Base-by-base conservation (phyloP, 768 basidiomycete species). In the Asterophora parasitica region DNA sequence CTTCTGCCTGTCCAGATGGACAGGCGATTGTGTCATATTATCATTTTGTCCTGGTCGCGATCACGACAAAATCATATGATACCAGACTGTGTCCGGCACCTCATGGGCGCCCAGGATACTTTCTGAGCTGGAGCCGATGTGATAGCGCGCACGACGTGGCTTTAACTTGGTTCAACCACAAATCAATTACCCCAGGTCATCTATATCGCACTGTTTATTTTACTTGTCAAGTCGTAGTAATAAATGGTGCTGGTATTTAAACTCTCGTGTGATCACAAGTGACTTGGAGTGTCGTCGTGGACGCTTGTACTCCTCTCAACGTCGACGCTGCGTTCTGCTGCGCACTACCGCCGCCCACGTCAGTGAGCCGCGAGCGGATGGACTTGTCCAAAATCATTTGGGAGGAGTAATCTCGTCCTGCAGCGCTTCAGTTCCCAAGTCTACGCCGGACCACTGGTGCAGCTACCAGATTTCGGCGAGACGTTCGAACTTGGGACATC, bases 401-500 rank as follows among this genome's bases (percentile, higher is more conserved):
- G 92, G 44, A 75, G 79, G 35, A 97, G 67, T 4, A 74, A 74
- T 26, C 65, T 70, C 55, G 56, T 30, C 85, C 88, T 17, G 88
- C 71, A n/a, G n/a, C n/a, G n/a, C 35, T 74, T 74, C 52, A 95
- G 78, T 49, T 87, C 83, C 94, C 92, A 88, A 30, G 78, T 85
- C 67, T 77, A 77, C 7, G 93, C 93, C 11, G 85, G 81, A 1
- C 95, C 96, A 0, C n/a, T n/a, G n/a, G 91, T 93, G 56, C 91
- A 93, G 63, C 88, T 91, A n/a, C n/a, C n/a, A n/a, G 61, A 99
- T 91, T 73, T 98, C 95, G 66, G 98, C 95, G 34, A 99, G 72
- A 1, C 81, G 81, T 62, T 98, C 96, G 31, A 78, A 80, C 1
- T 96, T 94, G 58, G 93, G 0, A 99, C 95, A 16, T 98, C 92